Conservation (phyloP, 2,329 filamentous ascomycete genomes). For the Diaporthe batatas region DNA sequence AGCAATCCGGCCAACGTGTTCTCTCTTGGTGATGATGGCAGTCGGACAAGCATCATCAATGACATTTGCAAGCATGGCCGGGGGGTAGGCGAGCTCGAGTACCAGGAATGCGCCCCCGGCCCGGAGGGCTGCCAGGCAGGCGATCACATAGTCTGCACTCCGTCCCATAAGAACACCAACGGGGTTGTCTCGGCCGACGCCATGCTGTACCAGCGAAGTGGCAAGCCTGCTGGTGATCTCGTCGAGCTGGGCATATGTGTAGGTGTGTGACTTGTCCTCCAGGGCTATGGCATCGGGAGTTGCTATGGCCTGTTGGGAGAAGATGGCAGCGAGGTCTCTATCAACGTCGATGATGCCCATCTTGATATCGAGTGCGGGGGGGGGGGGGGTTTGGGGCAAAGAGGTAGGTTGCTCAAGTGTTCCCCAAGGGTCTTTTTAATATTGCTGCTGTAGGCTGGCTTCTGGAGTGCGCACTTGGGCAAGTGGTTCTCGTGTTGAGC, state of each 20-base stretch:
- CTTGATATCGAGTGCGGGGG: not conserved
- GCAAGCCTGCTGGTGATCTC: conserved; percentile 75
- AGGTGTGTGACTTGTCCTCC: conserved; percentile 75
- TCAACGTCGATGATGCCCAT: conserved; percentile 78
- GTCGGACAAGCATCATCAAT: conserved; percentile 80
- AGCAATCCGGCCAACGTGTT: conserved; percentile 76
- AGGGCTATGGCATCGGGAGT: conserved; percentile 79
- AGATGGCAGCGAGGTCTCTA: conserved; percentile 81
- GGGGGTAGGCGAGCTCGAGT: conserved; percentile 83
- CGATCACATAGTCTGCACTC: conserved; percentile 83
- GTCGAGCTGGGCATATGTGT: conserved; percentile 82
- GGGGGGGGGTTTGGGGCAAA: not conserved
- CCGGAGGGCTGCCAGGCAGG: conserved; percentile 81
- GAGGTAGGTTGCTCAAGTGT: too few relatives aligned
- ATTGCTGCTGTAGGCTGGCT: not conserved
- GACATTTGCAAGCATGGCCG: conserved; percentile 79
- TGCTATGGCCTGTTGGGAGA: conserved; percentile 74
- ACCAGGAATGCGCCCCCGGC: conserved; percentile 86
- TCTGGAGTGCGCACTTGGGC: not conserved
- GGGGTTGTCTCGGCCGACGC: conserved; percentile 79
- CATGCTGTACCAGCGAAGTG: conserved; percentile 72
- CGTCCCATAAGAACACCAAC: conserved; percentile 82
- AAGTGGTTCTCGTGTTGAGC: not conserved
- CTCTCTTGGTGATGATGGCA: conserved; percentile 77
- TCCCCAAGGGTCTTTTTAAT: not conserved